These are phyloP conservation scores for Dentipellis sp. DNA, from an alignment of 768 basidiomycete species.

Conservation along the genomic window DNA sequence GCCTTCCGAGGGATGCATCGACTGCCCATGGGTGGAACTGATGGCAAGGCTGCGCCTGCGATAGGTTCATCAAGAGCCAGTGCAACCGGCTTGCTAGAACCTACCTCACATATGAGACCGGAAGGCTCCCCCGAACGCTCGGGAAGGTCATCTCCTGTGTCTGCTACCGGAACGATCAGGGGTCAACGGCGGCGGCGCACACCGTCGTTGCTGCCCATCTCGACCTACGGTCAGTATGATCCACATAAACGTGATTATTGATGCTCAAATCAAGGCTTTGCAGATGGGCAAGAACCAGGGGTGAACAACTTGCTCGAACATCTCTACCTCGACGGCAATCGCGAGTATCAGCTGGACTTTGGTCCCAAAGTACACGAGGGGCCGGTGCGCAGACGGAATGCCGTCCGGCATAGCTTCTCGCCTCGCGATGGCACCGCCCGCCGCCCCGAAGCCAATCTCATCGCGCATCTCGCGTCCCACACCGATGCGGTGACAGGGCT, in stretches of 20 bases:
- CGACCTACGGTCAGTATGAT: constrained; percentile 53
- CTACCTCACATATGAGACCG: constrained; percentile 55
- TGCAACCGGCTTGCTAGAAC: constrained; percentile 75
- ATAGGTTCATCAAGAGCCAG: constrained; percentile 79
- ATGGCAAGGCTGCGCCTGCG: constrained; percentile 84
- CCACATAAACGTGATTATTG: neutral
- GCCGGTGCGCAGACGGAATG: constrained; percentile 67
- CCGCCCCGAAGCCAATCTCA: constrained; percentile 67
- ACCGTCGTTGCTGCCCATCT: constrained; percentile 50
- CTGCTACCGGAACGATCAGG: constrained; percentile 46
- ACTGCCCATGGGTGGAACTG: constrained; percentile 61
- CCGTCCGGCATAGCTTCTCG: constrained; percentile 58
- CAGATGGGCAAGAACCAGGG: constrained; percentile 86
- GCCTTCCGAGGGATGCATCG: constrained; percentile 49
- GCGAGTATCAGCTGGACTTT: constrained; percentile 84
- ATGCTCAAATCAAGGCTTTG: neutral
- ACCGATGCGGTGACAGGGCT: constrained; percentile 70
- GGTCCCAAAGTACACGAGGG: constrained; percentile 83
- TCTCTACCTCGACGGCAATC: constrained; percentile 78
- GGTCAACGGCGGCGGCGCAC: constrained; percentile 38
- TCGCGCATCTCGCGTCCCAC: constrained; percentile 81
- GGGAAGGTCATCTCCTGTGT: constrained; percentile 70
- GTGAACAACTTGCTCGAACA: constrained; percentile 86
- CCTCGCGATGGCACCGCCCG: constrained; percentile 52
- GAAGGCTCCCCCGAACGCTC: constrained; percentile 67